Evolutionary conservation across 148 eudicot genomes (phyloP).

Genomic region (Vaccinium myrtillus): DNA sequence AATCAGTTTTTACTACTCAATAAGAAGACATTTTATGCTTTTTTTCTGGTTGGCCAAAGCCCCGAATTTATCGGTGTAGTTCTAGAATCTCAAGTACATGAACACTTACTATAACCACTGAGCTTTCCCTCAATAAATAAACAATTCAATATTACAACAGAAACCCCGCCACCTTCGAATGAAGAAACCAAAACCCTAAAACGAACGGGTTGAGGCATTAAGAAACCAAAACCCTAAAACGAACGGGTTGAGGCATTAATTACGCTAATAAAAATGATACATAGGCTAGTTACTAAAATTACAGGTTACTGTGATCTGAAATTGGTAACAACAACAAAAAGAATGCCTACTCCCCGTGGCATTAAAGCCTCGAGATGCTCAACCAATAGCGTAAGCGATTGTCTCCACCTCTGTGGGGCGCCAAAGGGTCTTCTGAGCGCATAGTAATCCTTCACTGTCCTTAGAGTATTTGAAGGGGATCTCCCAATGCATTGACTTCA

Average conservation of each 20-base stretch:
- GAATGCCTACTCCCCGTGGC: slow-evolving; percentile 13
- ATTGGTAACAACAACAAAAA: neutral
- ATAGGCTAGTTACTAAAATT: neutral
- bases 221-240: slow-evolving; percentile 3
- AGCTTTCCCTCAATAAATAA: neutral
- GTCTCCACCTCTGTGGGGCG: slow-evolving; percentile 40
- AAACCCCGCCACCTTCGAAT: neutral
- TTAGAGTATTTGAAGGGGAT: slow-evolving; percentile 42
- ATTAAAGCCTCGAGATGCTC: slow-evolving; percentile 15
- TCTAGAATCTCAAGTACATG: neutral
- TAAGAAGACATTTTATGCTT: too few relatives aligned
- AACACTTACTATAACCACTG: neutral
- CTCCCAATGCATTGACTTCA: slow-evolving; percentile 53
- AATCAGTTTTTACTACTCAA: too few relatives aligned
- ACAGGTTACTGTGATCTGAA: slow-evolving; percentile 3
- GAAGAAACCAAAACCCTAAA: slow-evolving; percentile 8
- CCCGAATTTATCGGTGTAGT: neutral
- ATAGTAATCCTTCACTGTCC: slow-evolving; percentile 50
- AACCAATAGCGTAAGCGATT: slow-evolving; percentile 37
- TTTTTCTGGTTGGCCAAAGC: too few relatives aligned
- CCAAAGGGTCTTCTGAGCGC: slow-evolving; percentile 54
- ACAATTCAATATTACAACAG: neutral
- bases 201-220: neutral
- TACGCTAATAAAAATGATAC: neutral
- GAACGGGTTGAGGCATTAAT: neutral